A percentile compares a stretch with the other conserved stretches of the same genome.
Evolutionary conservation across 2,329 filamentous ascomycete genomes (phyloP).

Genomic region (Colletotrichum musae): DNA sequence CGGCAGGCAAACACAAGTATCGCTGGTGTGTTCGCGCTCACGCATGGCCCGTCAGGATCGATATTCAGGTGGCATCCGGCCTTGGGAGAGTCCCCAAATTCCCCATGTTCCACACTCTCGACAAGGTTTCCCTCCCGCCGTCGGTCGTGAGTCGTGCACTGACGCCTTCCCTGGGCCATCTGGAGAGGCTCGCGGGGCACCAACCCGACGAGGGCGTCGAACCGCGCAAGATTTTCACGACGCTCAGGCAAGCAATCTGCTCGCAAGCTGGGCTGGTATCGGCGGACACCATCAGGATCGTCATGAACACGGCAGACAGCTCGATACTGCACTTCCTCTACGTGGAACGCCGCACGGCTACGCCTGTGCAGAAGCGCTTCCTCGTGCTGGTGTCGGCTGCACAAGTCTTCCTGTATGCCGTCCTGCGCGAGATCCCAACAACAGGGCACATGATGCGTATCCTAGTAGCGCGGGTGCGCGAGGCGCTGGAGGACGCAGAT

Average conservation of each 20-base stretch:
- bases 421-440: slow-evolving; percentile 37
- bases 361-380: slow-evolving; percentile 25
- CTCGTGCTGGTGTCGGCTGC: slow-evolving; percentile 37
- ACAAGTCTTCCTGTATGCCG: slow-evolving; percentile 41
- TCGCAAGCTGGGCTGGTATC: slow-evolving; percentile 26
- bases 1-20: neutral
- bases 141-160: slow-evolving; percentile 28
- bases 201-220: slow-evolving; percentile 19
- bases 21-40: neutral
- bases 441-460: slow-evolving; percentile 38
- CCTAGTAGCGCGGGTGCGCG: slow-evolving; percentile 35
- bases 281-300: slow-evolving; percentile 40
- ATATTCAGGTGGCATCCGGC: slow-evolving; percentile 41
- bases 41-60: slow-evolving; percentile 24
- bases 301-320: slow-evolving; percentile 42
- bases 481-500: slow-evolving; percentile 34
- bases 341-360: slow-evolving; percentile 23
- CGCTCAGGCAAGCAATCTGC: slow-evolving; percentile 36
- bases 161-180: slow-evolving; percentile 30
- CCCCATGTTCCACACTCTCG: slow-evolving; percentile 42
- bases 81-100: slow-evolving; percentile 38
- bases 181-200: slow-evolving; percentile 33
- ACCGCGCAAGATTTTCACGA: slow-evolving; percentile 33
- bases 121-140: slow-evolving; percentile 37
- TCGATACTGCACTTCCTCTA: slow-evolving; percentile 41